phyloP scores from a whole-genome alignment of 2,329 filamentous ascomycete species.

The Kalaharituber pfeilii region DNA sequence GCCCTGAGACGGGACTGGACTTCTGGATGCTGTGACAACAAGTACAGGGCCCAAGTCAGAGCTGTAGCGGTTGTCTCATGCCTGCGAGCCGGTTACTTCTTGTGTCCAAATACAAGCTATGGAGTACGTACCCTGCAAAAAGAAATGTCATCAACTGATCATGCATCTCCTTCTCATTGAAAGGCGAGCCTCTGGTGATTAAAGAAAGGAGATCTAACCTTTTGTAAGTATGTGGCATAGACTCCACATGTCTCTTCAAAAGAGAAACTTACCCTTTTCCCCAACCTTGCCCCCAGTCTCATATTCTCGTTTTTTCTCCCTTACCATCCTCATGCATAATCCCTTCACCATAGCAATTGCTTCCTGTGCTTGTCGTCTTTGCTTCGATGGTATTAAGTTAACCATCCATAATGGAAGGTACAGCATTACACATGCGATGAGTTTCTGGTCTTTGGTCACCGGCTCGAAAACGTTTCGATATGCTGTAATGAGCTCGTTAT shows the following conservation, averaged over 20 bases:
- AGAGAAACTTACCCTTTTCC: background rate
- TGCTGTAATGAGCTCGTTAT: conserved; percentile 40
- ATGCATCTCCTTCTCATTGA: conserved; percentile 62
- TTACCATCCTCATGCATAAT: conserved; percentile 51
- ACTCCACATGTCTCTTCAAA: too few species aligned
- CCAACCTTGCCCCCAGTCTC: conserved; percentile 26
- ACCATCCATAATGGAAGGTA: conserved; percentile 48
- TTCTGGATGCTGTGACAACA: conserved; percentile 47
- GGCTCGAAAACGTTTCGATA: conserved; percentile 42
- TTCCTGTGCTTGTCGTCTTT: conserved; percentile 46
- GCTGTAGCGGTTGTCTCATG: conserved; percentile 65
- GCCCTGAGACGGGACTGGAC: conserved; percentile 49
- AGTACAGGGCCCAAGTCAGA: conserved; percentile 57
- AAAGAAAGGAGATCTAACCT: conserved; percentile 62
- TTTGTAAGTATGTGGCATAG: too few species aligned
- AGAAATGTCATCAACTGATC: conserved; percentile 87
- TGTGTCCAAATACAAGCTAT: background rate
- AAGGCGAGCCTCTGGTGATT: conserved; percentile 41
- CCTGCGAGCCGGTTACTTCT: conserved; percentile 20
- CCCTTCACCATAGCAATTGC: conserved; percentile 44
- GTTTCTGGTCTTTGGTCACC: conserved; percentile 10
- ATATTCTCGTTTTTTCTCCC: conserved; percentile 46
- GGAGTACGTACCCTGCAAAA: conserved; percentile 40
- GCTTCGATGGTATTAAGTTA: conserved; percentile 45
- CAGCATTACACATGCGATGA: conserved; percentile 42